phyloP scores from a whole-genome alignment of 2,329 filamentous ascomycete species.

The Stemphylium vesicarium region DNA sequence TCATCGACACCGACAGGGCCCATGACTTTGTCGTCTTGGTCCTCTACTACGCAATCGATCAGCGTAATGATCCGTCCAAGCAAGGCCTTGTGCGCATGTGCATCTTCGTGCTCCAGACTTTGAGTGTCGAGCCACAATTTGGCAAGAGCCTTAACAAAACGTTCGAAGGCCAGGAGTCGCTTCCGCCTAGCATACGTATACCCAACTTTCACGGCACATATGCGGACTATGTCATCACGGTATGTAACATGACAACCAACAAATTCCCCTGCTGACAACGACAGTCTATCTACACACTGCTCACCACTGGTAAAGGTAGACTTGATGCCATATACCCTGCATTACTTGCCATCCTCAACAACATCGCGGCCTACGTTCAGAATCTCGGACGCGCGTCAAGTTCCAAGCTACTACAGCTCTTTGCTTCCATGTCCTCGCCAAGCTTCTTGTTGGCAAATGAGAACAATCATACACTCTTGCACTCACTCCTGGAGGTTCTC shows the following conservation, averaged over 20 bases:
- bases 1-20: slow-evolving; percentile 91
- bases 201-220: slow-evolving; percentile 87
- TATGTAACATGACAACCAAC: slow-evolving; percentile 50
- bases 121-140: slow-evolving; percentile 92
- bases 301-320: slow-evolving; percentile 88
- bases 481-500: slow-evolving; percentile 84
- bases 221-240: slow-evolving; percentile 90
- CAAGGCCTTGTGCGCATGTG: slow-evolving; percentile 96
- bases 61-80: slow-evolving; percentile 83
- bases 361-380: slow-evolving; percentile 84
- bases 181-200: slow-evolving; percentile 82
- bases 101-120: slow-evolving; percentile 91
- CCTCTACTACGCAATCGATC: slow-evolving; percentile 90
- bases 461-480: slow-evolving; percentile 80
- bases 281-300: slow-evolving; percentile 87
- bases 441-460: slow-evolving; percentile 93
- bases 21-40: slow-evolving; percentile 92
- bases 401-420: slow-evolving; percentile 84
- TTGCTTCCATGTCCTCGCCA: slow-evolving; percentile 90
- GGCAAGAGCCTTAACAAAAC: slow-evolving; percentile 86
- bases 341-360: slow-evolving; percentile 89
- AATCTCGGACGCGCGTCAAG: slow-evolving; percentile 76
- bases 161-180: slow-evolving; percentile 86
- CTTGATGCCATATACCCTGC: slow-evolving; percentile 92
- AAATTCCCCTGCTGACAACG: slow-evolving; percentile 28